Percentiles rank a stretch among this genome's conserved stretches.
Evolutionary conservation across 2,329 filamentous ascomycete genomes (phyloP).

Genomic region (Chaetomiaceae sp.): DNA sequence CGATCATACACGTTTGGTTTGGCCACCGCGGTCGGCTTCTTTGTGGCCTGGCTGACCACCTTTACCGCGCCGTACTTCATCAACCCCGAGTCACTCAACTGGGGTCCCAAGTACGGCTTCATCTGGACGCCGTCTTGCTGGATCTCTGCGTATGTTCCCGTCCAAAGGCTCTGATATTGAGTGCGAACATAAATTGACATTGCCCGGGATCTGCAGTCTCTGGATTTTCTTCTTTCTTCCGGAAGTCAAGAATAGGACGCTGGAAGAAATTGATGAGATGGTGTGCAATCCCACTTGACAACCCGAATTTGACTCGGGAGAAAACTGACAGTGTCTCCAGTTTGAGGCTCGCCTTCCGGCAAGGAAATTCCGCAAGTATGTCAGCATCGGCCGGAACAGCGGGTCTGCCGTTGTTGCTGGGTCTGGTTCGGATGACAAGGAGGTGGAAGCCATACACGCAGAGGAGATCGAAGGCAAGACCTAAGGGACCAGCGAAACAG

Average conservation of each 20-base stretch:
- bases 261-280: conserved; percentile 56
- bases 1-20: conserved; percentile 53
- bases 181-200: no score
- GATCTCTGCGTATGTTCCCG: conserved; percentile 26
- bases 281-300: conserved; percentile 25
- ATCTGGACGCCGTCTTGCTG: conserved; percentile 52
- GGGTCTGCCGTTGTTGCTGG: not conserved
- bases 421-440: not conserved
- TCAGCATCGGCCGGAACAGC: conserved; percentile 21
- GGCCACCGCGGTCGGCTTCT: conserved; percentile 49
- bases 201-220: conserved; percentile 14
- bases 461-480: not conserved
- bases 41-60: conserved; percentile 52
- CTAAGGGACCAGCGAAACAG: no score
- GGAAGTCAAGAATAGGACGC: conserved; percentile 44
- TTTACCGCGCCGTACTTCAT: conserved; percentile 59
- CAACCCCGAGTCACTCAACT: conserved; percentile 48
- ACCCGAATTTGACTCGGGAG: not conserved
- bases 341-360: conserved; percentile 37
- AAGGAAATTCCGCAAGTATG: conserved; percentile 38
- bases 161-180: no score
- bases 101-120: conserved; percentile 54
- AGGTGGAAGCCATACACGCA: not conserved
- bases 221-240: conserved; percentile 48
- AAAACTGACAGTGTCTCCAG: conserved; percentile 12